Evolutionary conservation across 2,329 filamentous ascomycete species (phyloP), one percentile per base, ranked within the genome.

Genomic region (Trichoderma simmonsii): DNA sequence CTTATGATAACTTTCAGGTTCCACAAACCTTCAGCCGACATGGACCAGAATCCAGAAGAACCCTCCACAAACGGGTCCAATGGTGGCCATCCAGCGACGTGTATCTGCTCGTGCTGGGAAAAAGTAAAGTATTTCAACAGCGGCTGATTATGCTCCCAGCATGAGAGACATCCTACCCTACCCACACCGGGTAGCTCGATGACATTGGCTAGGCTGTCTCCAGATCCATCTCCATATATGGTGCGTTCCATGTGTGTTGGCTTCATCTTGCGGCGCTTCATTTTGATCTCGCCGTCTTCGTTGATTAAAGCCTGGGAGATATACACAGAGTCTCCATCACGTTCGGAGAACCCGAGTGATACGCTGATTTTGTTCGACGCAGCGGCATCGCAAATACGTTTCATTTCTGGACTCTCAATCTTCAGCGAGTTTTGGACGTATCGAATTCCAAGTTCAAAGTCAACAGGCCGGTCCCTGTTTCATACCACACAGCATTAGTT

Each of bases 191-290:
- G 79, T 4, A 83, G 82, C 28, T 84, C 80, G 15, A 84, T 81
- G 0, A 88, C 86, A 32, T 18, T 56, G 2, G 59, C 43, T 28
- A 70, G 11, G 57, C 57, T 34, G n/a, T 88, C 85, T 14, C 84
- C 86, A 11, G 85, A 84, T 5, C 85, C 86, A 68, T 89, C 87
- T 8, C 86, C 87, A 76, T 85, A 89, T 36, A 82, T 78, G 9
- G 80, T 79, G 12, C 82, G 78, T 73, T 85, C 83, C 65, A 84
- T 76, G 73, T 85, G 83, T 1, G 83, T 85, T 11, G 84, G 83
- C 78, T 85, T 85, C 74, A 85, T 84, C 75, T 85, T 85, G 54
- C 83, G 81, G 21, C 83, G 79, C 72, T 83, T 80, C 73, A 82
- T 78, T 12, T 83, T 77, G 69, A 85, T 82, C 48, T 81, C 79